phyloP scores from a whole-genome alignment of 345 rosid species.

The Populus davidiana region DNA sequence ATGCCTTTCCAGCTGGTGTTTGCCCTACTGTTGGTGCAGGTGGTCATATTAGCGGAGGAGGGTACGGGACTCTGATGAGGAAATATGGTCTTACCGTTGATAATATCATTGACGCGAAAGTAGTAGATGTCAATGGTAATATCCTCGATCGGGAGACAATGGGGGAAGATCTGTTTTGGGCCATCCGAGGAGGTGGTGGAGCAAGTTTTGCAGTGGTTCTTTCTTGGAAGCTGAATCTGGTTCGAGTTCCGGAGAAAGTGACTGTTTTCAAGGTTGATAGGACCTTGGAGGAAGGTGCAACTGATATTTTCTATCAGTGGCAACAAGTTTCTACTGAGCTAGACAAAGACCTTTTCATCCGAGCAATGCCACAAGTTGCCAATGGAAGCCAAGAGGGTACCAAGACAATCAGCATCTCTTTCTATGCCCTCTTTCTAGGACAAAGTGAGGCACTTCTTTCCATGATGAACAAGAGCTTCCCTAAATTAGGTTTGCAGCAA shows the following conservation, averaged over 20 bases:
- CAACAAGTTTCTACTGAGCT: constrained; percentile 4
- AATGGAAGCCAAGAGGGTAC: background rate
- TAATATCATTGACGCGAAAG: background rate
- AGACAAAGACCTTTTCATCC: constrained; percentile 13
- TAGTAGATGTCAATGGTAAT: constrained; percentile 5
- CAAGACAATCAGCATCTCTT: background rate
- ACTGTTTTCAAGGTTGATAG: background rate
- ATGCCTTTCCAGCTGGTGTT: constrained; percentile 12
- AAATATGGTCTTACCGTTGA: constrained; percentile 5
- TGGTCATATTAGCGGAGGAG: constrained; percentile 14
- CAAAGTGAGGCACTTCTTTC: background rate
- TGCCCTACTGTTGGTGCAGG: background rate
- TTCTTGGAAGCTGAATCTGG: constrained; percentile 8
- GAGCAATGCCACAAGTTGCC: constrained; percentile 2
- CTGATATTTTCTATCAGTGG: constrained; percentile 12
- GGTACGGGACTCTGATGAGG: constrained; percentile 8
- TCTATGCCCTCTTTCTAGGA: constrained; percentile 7
- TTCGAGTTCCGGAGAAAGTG: background rate
- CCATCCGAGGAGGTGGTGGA: constrained; percentile 13
- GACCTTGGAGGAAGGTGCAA: constrained; percentile 4
- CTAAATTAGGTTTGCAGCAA: background rate
- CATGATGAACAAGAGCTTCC: constrained; percentile 1
- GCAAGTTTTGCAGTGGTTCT: constrained; percentile 2
- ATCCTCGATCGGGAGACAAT: background rate
- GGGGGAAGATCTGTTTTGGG: constrained; percentile 15